Conservation (phyloP, 768 basidiomycete species). For the Trametes coccinea region DNA sequence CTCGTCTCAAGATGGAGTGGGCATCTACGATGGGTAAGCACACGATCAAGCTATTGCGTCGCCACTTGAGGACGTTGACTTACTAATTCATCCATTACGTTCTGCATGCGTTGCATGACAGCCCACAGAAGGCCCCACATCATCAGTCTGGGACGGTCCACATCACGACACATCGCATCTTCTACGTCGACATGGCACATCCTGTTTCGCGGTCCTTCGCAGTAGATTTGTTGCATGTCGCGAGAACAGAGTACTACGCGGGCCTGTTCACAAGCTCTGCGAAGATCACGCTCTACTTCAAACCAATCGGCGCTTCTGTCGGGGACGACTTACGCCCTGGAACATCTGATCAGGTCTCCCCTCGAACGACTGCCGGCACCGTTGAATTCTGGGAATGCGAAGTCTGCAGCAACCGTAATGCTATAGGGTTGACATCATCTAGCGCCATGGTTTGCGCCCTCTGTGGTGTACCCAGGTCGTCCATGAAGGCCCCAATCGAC, state of each 20-base stretch:
- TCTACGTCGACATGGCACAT: conserved; percentile 67
- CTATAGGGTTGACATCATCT: conserved; percentile 70
- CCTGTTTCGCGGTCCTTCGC: conserved; percentile 61
- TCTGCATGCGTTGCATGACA: conserved; percentile 31
- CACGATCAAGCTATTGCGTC: neutral
- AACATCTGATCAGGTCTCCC: neutral
- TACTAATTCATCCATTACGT: conserved; percentile 27
- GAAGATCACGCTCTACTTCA: conserved; percentile 80
- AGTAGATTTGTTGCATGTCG: conserved; percentile 62
- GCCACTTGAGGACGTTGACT: neutral
- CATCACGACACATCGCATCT: conserved; percentile 80
- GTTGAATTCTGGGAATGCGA: conserved; percentile 79
- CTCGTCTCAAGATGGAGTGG: conserved; percentile 74
- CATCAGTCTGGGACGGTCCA: conserved; percentile 76
- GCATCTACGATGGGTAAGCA: conserved; percentile 89
- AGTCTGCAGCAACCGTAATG: conserved; percentile 86
- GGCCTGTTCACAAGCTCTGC: conserved; percentile 88
- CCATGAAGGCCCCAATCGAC: conserved; percentile 27
- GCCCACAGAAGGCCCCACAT: conserved; percentile 76
- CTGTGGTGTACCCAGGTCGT: conserved; percentile 73
- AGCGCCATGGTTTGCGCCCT: conserved; percentile 72
- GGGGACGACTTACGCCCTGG: conserved; percentile 3
- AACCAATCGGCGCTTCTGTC: conserved; percentile 26
- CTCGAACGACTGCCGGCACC: conserved; percentile 21
- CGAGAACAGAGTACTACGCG: conserved; percentile 83